A percentile compares a stretch with the other conserved stretches of the same genome.
These are phyloP conservation scores for Funneliformis caledonium DNA, from an alignment of 371 early-diverging fungal species.

Conservation along the genomic window DNA sequence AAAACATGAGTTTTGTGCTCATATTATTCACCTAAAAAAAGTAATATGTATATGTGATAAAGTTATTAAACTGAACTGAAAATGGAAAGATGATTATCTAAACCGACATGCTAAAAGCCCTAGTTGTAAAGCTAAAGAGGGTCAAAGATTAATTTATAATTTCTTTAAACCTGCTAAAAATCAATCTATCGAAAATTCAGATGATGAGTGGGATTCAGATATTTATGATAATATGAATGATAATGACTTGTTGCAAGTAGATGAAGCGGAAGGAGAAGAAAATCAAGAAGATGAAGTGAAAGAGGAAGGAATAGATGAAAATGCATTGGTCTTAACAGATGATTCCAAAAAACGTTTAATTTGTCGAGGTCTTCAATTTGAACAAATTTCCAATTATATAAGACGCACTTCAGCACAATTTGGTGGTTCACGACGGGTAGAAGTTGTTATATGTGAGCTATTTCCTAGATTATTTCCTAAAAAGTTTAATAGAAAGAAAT, in stretches of 20 bases:
- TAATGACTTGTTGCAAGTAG: no score
- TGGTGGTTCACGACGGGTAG: neutral
- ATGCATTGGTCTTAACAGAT: no score
- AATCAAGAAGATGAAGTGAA: no score
- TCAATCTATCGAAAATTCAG: no score
- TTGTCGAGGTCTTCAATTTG: neutral
- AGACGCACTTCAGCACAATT: neutral
- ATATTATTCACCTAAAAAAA: neutral
- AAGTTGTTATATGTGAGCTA: neutral
- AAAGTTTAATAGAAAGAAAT: neutral
- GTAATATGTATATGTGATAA: neutral
- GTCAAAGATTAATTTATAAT: neutral
- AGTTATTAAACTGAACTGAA: neutral
- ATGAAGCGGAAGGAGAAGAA: neutral
- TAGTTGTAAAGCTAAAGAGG: neutral
- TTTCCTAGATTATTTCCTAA: neutral
- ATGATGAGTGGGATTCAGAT: no score
- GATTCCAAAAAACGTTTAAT: neutral
- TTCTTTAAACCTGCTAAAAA: slow-evolving; percentile 4
- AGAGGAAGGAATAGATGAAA: no score
- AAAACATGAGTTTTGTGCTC: neutral
- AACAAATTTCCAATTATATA: neutral
- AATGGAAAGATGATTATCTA: neutral
- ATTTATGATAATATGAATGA: no score
- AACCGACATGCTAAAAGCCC: neutral